Percentiles rank a stretch among this genome's conserved stretches.
phyloP scores from a whole-genome alignment of 148 eudicot genomes.

The Simmondsia chinensis region DNA sequence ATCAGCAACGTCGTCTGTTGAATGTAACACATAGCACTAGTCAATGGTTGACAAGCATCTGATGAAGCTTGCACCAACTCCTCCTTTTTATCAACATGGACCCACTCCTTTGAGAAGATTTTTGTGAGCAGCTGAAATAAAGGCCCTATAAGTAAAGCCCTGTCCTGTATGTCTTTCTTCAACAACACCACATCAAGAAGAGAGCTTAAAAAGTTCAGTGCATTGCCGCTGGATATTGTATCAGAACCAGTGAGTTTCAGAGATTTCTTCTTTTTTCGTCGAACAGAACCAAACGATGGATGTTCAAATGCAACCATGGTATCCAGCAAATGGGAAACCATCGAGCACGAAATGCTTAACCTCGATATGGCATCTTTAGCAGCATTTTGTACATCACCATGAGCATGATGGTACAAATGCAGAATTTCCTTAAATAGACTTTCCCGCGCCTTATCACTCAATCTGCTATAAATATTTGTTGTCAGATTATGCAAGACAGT shows the following conservation, averaged over 20 bases:
- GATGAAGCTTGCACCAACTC: conserved; percentile 23
- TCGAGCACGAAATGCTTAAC: conserved; percentile 40
- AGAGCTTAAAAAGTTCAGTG: conserved; percentile 43
- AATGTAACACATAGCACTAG: conserved; percentile 36
- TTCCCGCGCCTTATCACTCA: conserved; percentile 58
- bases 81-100: conserved; percentile 16
- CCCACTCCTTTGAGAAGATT: conserved; percentile 32
- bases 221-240: conserved; percentile 12
- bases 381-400: conserved; percentile 47
- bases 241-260: conserved; percentile 9
- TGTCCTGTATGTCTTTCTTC: conserved; percentile 65
- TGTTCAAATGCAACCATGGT: conserved; percentile 20
- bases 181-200: conserved; percentile 69
- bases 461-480: conserved; percentile 28
- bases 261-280: conserved; percentile 48
- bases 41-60: conserved; percentile 20
- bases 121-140: conserved; percentile 60
- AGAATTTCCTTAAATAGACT: conserved; percentile 45
- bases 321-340: conserved; percentile 36
- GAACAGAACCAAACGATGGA: conserved; percentile 8
- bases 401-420: conserved; percentile 43
- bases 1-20: conserved; percentile 64
- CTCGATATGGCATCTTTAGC: conserved; percentile 63
- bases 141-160: conserved; percentile 47
- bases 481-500: conserved; percentile 48